Percentiles rank a stretch among this genome's conserved stretches.
Evolutionary conservation across 768 basidiomycete genomes (phyloP).

Genomic region (Pulveroboletus sp.): DNA sequence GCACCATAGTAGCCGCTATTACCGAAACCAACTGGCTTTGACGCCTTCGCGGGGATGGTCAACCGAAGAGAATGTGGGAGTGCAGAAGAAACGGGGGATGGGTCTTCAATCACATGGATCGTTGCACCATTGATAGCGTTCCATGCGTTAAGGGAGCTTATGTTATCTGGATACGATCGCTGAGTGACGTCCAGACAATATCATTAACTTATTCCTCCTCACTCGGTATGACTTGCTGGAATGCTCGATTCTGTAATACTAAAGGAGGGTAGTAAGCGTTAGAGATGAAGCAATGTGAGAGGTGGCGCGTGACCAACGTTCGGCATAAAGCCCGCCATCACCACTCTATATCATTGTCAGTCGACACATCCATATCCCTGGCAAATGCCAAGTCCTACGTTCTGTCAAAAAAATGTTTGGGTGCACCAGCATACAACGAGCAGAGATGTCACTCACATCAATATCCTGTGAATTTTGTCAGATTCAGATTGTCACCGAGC

Average conservation of each 20-base stretch:
- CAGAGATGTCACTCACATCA: conserved; percentile 41
- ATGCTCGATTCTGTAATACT: conserved; percentile 66
- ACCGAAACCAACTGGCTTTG: conserved; percentile 45
- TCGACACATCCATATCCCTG: too few species aligned
- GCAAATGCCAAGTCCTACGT: too few species aligned
- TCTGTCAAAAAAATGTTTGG: conserved; percentile 18
- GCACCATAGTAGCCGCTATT: conserved; percentile 56
- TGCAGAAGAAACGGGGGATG: conserved; percentile 48
- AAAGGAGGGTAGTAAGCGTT: background rate
- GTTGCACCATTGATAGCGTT: conserved; percentile 38
- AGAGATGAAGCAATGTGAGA: background rate
- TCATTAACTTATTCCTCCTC: conserved; percentile 4
- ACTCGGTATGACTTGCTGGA: conserved; percentile 59
- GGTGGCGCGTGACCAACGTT: conserved; percentile 45
- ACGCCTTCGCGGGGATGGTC: conserved; percentile 36
- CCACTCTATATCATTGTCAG: conserved; percentile 44
- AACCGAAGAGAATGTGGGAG: conserved; percentile 59
- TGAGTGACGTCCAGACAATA: background rate
- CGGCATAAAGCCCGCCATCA: conserved; percentile 62
- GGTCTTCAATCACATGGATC: conserved; percentile 48
- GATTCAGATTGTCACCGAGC: background rate
- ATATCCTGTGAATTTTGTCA: conserved; percentile 43
- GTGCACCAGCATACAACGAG: background rate
- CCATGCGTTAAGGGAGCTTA: conserved; percentile 50
- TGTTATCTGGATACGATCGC: conserved; percentile 34